phyloP scores from a whole-genome alignment of 2,329 filamentous ascomycete species.

The Tolypocladium ovalisporum region DNA sequence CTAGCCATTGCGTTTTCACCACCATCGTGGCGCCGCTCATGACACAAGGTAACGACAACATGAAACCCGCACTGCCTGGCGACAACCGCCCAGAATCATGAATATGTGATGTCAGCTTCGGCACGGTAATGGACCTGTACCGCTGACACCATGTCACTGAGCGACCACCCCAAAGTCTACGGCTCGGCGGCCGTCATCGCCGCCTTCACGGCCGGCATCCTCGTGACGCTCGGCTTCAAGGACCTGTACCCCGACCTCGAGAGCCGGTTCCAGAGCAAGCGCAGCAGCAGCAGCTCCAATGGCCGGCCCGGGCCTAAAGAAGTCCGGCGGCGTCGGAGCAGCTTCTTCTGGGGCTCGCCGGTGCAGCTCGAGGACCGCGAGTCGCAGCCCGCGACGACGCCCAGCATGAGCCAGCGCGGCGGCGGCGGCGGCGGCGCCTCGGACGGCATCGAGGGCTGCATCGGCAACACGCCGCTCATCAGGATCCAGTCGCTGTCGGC shows the following conservation, averaged over 20 bases:
- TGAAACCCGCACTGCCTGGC: background rate
- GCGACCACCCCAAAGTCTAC: slow-evolving; percentile 50
- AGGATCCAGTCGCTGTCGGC: slow-evolving; percentile 76
- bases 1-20: background rate
- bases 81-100: background rate
- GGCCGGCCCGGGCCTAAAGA: background rate
- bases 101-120: background rate
- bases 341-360: slow-evolving; percentile 34
- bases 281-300: slow-evolving; percentile 12
- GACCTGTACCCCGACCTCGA: slow-evolving; percentile 70
- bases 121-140: background rate
- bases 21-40: slow-evolving; percentile 4
- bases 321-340: slow-evolving; percentile 22
- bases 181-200: slow-evolving; percentile 54
- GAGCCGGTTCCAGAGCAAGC: slow-evolving; percentile 43
- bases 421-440: too few relatives aligned
- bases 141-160: slow-evolving; percentile 40
- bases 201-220: slow-evolving; percentile 67
- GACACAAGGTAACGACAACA: slow-evolving; percentile 14
- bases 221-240: slow-evolving; percentile 68
- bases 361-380: slow-evolving; percentile 41
- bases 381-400: background rate
- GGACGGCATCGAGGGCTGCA: slow-evolving; percentile 79
- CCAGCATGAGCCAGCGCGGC: too few relatives aligned
- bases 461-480: slow-evolving; percentile 87